A percentile compares a stretch with the other conserved stretches of the same genome.
Evolutionary conservation across 148 eudicot genomes (phyloP).

Genomic region (Linanthus parryae): DNA sequence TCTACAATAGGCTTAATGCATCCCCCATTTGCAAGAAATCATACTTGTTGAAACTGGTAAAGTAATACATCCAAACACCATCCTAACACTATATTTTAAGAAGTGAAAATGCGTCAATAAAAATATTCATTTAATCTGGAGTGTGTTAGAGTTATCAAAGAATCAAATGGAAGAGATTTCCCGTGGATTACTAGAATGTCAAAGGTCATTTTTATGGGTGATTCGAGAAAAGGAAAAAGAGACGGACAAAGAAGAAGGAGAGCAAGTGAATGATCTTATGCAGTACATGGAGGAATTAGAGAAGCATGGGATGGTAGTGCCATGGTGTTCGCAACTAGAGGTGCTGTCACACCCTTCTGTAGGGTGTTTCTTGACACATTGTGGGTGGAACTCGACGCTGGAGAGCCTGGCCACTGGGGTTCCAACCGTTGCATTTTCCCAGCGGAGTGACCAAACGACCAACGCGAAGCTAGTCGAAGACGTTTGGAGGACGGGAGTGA

Average conservation of each 20-base stretch:
- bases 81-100: no score
- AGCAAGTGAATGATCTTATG: neutral
- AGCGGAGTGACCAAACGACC: constrained; percentile 22
- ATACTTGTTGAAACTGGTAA: no score
- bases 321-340: constrained; percentile 34
- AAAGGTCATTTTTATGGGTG: constrained; percentile 9
- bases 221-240: constrained; percentile 12
- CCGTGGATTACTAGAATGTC: neutral
- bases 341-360: constrained; percentile 22
- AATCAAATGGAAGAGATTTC: constrained; percentile 8
- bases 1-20: constrained; percentile 22
- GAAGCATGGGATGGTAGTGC: constrained; percentile 10
- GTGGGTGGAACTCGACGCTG: constrained; percentile 8
- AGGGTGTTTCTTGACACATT: constrained; percentile 8
- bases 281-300: neutral
- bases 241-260: neutral
- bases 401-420: constrained; percentile 26
- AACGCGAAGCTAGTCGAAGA: constrained; percentile 26
- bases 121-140: constrained; percentile 37
- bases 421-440: constrained; percentile 22
- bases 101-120: no score
- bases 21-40: neutral
- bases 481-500: constrained; percentile 24
- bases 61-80: no score
- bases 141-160: neutral